Base-by-base conservation (phyloP, 202 grass and related monocot genomes). In the Carex arenaria region DNA sequence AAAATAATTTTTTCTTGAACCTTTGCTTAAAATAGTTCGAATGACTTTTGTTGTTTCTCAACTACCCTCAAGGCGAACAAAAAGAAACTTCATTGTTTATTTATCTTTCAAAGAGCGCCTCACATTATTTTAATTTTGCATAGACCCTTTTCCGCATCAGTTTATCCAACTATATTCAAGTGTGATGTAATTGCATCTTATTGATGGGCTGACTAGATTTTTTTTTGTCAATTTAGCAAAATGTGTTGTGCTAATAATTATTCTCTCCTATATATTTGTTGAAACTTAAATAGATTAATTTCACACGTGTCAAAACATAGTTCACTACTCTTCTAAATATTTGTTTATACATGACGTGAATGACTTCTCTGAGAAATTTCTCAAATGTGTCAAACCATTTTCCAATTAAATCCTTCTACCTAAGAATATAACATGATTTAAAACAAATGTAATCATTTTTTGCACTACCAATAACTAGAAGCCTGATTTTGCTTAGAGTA, bases 41-140 rank as follows among this genome's bases (percentile, higher is more conserved):
- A 60, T 34, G 51, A 57, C 51, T 78, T 53, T 78, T 78, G 73
- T 60, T 56, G 73, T 78, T 78, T 78, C 53, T 59, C 53, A 78
- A 78, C 73, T 17, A 78, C 53, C 28, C 7, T 78, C 52, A 59
- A 57, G 10, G 17, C 1, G 10, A 72, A 38, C 73, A 12, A 78
- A 56, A 17, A 70, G 43, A 42, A 57, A 75, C 18, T 55, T 10
- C 53, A 59, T 38, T 60, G 8, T 38, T 78, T 59, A 78, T 36
- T 34, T 19, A 19, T 78, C 1, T 78, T 59, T 12, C 2, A 4
- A 31, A 36, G 34, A 59, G 5, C 53, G 38, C 73, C 51, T 78
- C 17, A 60, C 28, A 4, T 59, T 78, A 19, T 78, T 53, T 56
- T 38, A 78, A 78, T 59, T 78, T 17, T 59, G 15, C 8, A 38